Evolutionary conservation across 192 early-diverging fungal species (phyloP).

Genomic region (Mortierella hygrophila): DNA sequence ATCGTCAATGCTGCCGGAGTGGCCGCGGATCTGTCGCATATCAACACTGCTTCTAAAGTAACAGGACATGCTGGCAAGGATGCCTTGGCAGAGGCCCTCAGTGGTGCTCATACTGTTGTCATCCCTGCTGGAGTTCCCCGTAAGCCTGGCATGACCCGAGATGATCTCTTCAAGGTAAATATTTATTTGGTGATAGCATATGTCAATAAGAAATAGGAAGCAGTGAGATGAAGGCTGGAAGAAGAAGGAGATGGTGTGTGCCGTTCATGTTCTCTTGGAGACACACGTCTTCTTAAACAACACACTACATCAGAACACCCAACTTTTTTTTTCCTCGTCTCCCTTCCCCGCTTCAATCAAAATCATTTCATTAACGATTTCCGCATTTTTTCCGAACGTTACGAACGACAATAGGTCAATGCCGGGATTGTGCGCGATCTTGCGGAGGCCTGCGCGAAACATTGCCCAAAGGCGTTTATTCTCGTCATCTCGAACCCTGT

Average conservation of each 20-base stretch:
- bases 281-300: not conserved
- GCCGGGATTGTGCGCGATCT: slow-evolving; percentile 92
- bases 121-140: slow-evolving; percentile 98
- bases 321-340: not conserved
- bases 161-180: slow-evolving; percentile 93
- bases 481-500: slow-evolving; percentile 97
- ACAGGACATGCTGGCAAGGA: slow-evolving; percentile 61
- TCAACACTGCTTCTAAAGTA: slow-evolving; percentile 79
- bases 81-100: slow-evolving; percentile 56
- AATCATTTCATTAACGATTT: not conserved
- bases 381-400: not conserved
- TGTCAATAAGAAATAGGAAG: not conserved
- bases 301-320: not conserved
- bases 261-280: not conserved
- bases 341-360: not conserved
- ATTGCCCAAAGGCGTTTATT: slow-evolving; percentile 86
- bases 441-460: slow-evolving; percentile 82
- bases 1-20: slow-evolving; percentile 98
- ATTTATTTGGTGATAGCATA: not conserved
- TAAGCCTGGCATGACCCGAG: slow-evolving; percentile 98
- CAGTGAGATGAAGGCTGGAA: not conserved
- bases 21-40: slow-evolving; percentile 93
- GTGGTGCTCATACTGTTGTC: slow-evolving; percentile 74
- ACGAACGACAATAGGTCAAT: slow-evolving; percentile 76
- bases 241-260: not conserved